Conservation (phyloP, 176 grass and related monocot genomes). For the Secale cereale region DNA sequence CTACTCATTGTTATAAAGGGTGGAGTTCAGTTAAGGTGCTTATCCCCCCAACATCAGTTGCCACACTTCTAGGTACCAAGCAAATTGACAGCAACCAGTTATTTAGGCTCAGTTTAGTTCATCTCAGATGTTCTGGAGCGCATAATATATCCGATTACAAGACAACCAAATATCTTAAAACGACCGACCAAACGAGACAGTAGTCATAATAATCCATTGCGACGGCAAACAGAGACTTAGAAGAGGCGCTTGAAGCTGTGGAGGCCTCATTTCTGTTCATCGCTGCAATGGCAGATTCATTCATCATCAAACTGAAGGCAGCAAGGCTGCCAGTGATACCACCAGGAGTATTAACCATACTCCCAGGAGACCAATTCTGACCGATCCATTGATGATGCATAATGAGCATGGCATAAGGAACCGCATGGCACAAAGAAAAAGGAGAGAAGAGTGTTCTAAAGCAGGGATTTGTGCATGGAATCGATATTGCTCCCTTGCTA, state of each 20-base stretch:
- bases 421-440: background rate
- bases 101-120: background rate
- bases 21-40: background rate
- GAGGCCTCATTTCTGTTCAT: conserved; percentile 7
- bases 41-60: background rate
- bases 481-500: background rate
- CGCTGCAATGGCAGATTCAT: background rate
- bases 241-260: background rate
- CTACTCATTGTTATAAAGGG: background rate
- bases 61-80: background rate
- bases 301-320: background rate
- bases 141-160: conserved; percentile 22
- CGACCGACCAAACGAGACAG: background rate
- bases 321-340: background rate
- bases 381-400: background rate
- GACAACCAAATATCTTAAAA: conserved; percentile 20
- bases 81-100: background rate
- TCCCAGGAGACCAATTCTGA: background rate
- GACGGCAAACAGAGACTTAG: background rate
- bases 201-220: background rate
- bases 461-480: background rate
- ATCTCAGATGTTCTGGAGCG: background rate
- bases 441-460: background rate
- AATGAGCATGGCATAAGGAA: background rate
- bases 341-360: background rate